Conservation (phyloP, 371 early-diverging fungal genomes). For the Mucor irregularis region DNA sequence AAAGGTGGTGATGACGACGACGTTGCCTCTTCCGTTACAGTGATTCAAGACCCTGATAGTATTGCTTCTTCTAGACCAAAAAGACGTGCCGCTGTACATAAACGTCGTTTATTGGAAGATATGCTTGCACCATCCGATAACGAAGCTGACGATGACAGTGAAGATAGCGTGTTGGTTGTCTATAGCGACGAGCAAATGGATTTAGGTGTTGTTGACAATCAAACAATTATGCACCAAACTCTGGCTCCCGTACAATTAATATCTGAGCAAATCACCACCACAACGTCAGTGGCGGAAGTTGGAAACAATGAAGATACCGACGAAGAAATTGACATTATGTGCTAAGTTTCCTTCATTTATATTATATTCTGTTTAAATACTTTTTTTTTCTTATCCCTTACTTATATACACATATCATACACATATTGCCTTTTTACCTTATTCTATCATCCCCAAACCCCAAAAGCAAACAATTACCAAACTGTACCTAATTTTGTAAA, state of each 20-base stretch:
- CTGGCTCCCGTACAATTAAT: slow-evolving; percentile 4
- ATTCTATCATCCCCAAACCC: background rate
- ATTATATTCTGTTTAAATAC: background rate
- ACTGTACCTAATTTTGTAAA: background rate
- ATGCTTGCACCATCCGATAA: slow-evolving; percentile 43
- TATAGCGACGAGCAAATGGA: slow-evolving; percentile 49
- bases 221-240: slow-evolving; percentile 40
- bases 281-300: slow-evolving; percentile 1
- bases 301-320: slow-evolving; percentile 19
- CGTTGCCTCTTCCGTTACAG: slow-evolving; percentile 20
- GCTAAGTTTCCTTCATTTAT: slow-evolving; percentile 5
- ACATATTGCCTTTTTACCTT: background rate
- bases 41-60: slow-evolving; percentile 29
- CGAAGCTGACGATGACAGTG: slow-evolving; percentile 22
- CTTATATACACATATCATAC: background rate
- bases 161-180: slow-evolving; percentile 30
- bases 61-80: slow-evolving; percentile 45
- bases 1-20: slow-evolving; percentile 19
- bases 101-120: slow-evolving; percentile 46
- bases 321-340: slow-evolving; percentile 37
- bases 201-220: slow-evolving; percentile 39
- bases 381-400: background rate
- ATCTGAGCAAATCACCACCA: slow-evolving; percentile 7
- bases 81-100: slow-evolving; percentile 45
- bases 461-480: background rate